Conservation (phyloP, 495 filamentous ascomycete species). For the Aspergillus steynii region DNA sequence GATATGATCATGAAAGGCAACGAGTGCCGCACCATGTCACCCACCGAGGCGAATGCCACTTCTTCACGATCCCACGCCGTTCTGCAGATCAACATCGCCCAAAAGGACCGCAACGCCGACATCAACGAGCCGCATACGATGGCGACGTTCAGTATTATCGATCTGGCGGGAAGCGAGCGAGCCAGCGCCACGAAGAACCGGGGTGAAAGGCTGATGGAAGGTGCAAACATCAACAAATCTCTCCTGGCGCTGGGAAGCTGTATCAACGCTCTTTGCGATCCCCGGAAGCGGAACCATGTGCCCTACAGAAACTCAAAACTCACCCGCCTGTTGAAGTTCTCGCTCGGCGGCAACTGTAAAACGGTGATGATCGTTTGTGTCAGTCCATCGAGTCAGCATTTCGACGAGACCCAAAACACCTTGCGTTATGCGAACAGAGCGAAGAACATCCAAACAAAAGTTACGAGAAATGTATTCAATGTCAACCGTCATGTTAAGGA, state of each 20-base stretch:
- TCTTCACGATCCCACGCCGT: constrained; percentile 99
- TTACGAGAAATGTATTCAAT: constrained; percentile 97
- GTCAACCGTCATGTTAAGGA: constrained; percentile 99
- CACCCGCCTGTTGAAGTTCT: constrained; percentile 94
- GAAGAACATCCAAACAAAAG: constrained; percentile 99
- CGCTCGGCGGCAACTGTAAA: constrained; percentile 94
- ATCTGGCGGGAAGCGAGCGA: constrained; percentile 93
- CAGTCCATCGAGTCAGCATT: constrained; percentile 93
- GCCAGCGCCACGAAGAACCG: constrained; percentile 97
- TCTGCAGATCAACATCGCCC: constrained; percentile 92
- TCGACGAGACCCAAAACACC: constrained; percentile 98
- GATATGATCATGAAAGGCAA: constrained; percentile 98
- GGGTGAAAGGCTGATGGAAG: constrained; percentile 87
- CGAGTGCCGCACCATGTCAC: constrained; percentile 91
- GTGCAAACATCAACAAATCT: constrained; percentile 99
- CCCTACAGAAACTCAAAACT: constrained; percentile 98
- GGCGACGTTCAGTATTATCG: constrained; percentile 97
- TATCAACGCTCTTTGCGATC: constrained; percentile 98
- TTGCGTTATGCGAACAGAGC: constrained; percentile 95
- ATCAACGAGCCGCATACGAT: constrained; percentile 95
- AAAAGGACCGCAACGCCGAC: constrained; percentile 90
- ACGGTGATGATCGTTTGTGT: constrained; percentile 99
- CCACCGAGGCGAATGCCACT: constrained; percentile 96
- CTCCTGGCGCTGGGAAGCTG: constrained; percentile 93
- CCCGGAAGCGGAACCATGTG: constrained; percentile 88